Conservation (phyloP, 2,329 filamentous ascomycete species). For the Phaeophleospora eucalypticola region DNA sequence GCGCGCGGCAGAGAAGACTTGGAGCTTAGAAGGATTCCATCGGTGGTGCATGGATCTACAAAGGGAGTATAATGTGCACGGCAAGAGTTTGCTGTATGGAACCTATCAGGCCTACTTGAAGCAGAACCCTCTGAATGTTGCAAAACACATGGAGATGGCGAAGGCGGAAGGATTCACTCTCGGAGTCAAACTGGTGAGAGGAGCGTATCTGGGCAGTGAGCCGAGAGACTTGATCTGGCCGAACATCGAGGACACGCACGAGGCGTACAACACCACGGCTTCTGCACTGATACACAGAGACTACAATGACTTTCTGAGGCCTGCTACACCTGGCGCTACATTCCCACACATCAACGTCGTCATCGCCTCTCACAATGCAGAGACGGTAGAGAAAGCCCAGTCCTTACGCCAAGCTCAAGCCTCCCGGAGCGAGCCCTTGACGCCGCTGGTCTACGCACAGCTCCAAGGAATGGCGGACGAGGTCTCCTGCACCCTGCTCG, state of each 20-base stretch:
- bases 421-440: constrained; percentile 37
- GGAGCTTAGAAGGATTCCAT: constrained; percentile 74
- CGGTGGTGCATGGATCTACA: constrained; percentile 35
- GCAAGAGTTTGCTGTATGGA: constrained; percentile 67
- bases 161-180: constrained; percentile 48
- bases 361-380: constrained; percentile 77
- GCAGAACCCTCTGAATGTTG: constrained; percentile 41
- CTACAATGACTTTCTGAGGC: constrained; percentile 54
- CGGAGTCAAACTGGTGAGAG: constrained; percentile 55
- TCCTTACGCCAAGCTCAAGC: constrained; percentile 46
- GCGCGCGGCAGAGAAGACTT: constrained; percentile 81
- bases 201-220: constrained; percentile 54
- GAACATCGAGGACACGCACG: constrained; percentile 52
- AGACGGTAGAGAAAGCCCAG: constrained; percentile 58
- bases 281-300: constrained; percentile 61
- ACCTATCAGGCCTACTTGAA: constrained; percentile 58
- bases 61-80: constrained; percentile 36
- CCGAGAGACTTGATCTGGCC: constrained; percentile 49
- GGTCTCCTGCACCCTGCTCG: constrained; percentile 60
- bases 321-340: constrained; percentile 31
- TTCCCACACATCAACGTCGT: constrained; percentile 56
- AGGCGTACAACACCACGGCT: constrained; percentile 67
- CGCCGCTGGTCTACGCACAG: constrained; percentile 65
- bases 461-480: constrained; percentile 96
- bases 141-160: constrained; percentile 45